Conservation (phyloP, 1,284 basidiomycete genomes). For the Fistulina hepatica region DNA sequence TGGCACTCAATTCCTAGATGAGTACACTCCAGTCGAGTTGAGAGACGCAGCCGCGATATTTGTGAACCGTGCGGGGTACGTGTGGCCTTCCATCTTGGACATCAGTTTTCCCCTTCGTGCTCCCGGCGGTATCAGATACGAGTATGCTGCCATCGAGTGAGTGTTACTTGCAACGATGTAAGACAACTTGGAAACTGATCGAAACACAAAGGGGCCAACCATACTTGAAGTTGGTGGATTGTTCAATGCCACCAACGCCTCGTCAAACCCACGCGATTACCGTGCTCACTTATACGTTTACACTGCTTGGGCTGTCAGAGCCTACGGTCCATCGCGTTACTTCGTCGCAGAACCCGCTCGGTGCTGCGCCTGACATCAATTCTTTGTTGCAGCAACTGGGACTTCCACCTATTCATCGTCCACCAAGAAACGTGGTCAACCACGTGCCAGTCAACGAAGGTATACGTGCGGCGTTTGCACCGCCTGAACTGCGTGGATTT, state of each 20-base stretch:
- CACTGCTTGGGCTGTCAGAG: constrained; percentile 26
- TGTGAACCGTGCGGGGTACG: constrained; percentile 38
- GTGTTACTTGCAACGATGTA: constrained; percentile 21
- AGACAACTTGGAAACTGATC: neutral
- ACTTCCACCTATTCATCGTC: constrained; percentile 39
- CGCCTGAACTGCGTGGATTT: too few relatives aligned
- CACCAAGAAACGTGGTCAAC: constrained; percentile 38
- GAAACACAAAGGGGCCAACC: constrained; percentile 37
- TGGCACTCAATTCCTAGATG: too few relatives aligned
- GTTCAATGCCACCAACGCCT: constrained; percentile 41
- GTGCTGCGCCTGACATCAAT: constrained; percentile 39
- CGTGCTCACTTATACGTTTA: constrained; percentile 62
- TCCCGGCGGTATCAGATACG: constrained; percentile 47
- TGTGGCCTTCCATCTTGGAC: constrained; percentile 56
- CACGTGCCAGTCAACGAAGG: too few relatives aligned
- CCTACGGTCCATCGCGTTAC: constrained; percentile 10
- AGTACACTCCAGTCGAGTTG: constrained; percentile 12
- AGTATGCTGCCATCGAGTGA: constrained; percentile 45
- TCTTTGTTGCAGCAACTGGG: constrained; percentile 52
- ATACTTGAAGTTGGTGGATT: constrained; percentile 45
- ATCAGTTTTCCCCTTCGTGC: constrained; percentile 35
- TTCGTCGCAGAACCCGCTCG: constrained; percentile 20
- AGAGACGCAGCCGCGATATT: constrained; percentile 22
- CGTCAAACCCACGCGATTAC: constrained; percentile 57
- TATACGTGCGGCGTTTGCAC: too few relatives aligned